Evolutionary conservation across 805 yeast genomes (phyloP).

Genomic region (Hanseniaspora meyeri): DNA sequence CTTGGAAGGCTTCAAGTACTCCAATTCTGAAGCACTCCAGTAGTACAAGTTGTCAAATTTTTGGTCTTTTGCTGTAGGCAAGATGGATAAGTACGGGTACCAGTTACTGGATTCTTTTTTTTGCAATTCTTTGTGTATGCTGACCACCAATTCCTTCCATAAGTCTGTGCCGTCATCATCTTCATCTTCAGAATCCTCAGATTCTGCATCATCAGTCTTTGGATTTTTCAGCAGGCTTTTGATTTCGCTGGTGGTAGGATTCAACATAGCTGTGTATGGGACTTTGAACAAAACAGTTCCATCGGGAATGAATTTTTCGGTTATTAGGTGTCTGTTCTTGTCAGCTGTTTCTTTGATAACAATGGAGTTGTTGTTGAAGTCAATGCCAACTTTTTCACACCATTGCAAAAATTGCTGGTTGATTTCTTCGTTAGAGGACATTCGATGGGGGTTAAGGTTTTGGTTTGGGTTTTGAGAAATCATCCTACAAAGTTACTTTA

Average conservation of each 20-base stretch:
- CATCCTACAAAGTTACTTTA: background rate
- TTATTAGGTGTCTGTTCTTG: conserved; percentile 49
- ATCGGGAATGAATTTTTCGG: conserved; percentile 43
- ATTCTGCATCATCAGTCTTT: too few relatives aligned
- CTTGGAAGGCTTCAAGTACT: conserved; percentile 52
- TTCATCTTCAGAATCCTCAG: background rate
- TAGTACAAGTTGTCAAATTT: conserved; percentile 58
- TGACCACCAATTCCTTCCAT: conserved; percentile 70
- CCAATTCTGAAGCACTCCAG: conserved; percentile 58
- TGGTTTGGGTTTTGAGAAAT: background rate
- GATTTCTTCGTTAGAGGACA: conserved; percentile 15
- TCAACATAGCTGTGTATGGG: conserved; percentile 47
- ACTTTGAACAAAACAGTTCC: conserved; percentile 60
- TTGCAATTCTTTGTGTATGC: conserved; percentile 49
- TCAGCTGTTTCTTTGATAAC: conserved; percentile 40
- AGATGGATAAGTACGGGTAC: conserved; percentile 56
- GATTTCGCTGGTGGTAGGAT: conserved; percentile 46
- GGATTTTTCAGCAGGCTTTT: conserved; percentile 21
- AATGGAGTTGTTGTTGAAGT: conserved; percentile 44
- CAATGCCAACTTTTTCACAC: conserved; percentile 32
- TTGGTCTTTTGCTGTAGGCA: conserved; percentile 36
- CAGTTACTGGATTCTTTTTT: conserved; percentile 43
- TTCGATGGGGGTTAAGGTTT: background rate
- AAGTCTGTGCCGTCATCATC: conserved; percentile 32
- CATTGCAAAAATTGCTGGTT: conserved; percentile 37